Evolutionary conservation across 805 yeast genomes (phyloP), one percentile per base, ranked within the genome.

Genomic region (Phaffomyces thermotolerans): DNA sequence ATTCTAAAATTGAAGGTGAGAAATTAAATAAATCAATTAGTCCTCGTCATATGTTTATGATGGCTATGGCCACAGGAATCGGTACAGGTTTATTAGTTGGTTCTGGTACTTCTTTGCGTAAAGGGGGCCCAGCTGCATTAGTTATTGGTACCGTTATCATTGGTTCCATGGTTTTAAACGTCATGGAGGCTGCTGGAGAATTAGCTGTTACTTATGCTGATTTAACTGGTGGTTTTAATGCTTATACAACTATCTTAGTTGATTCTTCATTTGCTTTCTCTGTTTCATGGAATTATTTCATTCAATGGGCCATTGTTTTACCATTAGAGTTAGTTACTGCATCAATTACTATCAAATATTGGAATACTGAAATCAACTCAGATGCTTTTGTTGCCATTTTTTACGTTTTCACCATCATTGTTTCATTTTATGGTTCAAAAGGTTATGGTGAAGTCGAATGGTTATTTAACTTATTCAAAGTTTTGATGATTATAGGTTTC

Each of bases 31-130:
- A 66, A 45, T 57, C 64, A 15, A 60, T 68, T 39, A 55, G 58
- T 34, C 55, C 68, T 7, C 69, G 88, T 56, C 90, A 83, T 61
- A 67, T 84, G 55, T 77, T 80, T 47, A 76, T 84, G 81, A 81
- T 85, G 53, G 87, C 93, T 34, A 70, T 85, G 47, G 90, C 90
- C 44, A 89, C 91, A 36, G 80, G 89, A 47, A 81, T 86, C 47
- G 96, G 95, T 57, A 81, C 93, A 6, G 87, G 86, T 54, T 65
- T 80, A 41, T 64, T 74, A 49, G 78, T 78, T 40, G 83, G 82
- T 52, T 66, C 73, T 40, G 84, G 79, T 50, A 60, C 69, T 49
- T 69, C 75, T 5, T 52, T 74, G 34, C 56, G 58, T 23, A 49
- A 58, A 24, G 75, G 72, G 47, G 78, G 78, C 40, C 77, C 78